Evolutionary conservation across 2,329 filamentous ascomycete species (phyloP), one percentile per base, ranked within the genome.

Genomic region (Aciculosporium take): DNA sequence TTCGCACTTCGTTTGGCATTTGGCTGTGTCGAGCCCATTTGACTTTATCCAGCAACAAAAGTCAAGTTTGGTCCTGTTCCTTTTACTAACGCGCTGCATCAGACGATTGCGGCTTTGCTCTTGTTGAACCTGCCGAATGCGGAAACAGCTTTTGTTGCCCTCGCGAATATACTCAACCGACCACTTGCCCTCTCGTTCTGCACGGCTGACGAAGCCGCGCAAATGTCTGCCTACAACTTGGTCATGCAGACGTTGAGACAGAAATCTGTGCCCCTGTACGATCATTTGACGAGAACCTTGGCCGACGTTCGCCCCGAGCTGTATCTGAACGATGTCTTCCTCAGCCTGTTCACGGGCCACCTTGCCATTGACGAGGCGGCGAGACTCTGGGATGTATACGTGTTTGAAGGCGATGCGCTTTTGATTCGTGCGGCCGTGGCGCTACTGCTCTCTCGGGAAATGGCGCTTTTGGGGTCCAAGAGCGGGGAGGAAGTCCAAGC

Each of bases 371-470:
- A 88, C 51, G 73, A 82, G 49, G 81, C 77, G 4, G 74, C 77
- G 1, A 66, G 85, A 2, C 60, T 91, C 10, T 89, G 83, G 82
- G 85, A 93, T 48, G 75, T 89, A 0, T 86, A 84, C 49, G 76
- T 84, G 3, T 86, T 93, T 48, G 85, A 93, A 54, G 83, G 84
- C 21, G 85, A 93, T 48, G 67, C 73, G 1, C 67, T 84, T 1
- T 64, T 88, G 0, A 72, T 89, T 6, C 67, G 83, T 0, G 81
- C 81, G 1, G 81, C 75, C 0, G 78, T 87, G 0, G 84, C 80
- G 0, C 64, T 84, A 15, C 58, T 91, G 17, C 50, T 73, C 5
- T 62, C 65, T 24, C 64, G 63, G 15, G 72, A 76, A 51, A 71
- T 71, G 60, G 54, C 62, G 1, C 57, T 77, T 3, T 62, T 76